Conservation (phyloP, 225 moss, liverwort and hornwort species). For the Bryoerythrophyllum caledonicum region DNA sequence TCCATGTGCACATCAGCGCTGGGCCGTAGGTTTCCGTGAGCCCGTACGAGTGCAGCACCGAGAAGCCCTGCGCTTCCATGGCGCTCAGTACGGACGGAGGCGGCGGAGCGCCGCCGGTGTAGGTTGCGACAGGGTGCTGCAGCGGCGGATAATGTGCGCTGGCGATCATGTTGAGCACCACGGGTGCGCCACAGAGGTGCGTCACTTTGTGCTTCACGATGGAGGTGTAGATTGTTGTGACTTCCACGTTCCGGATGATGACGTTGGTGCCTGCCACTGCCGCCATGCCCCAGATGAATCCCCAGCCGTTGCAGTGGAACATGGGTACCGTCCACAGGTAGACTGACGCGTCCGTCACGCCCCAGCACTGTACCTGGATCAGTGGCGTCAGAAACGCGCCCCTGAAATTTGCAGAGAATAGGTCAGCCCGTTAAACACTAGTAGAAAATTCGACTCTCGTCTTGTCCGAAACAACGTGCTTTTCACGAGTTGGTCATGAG, state of each 20-base stretch:
- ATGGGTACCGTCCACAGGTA: slow-evolving; percentile 81
- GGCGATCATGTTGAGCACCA: slow-evolving; percentile 70
- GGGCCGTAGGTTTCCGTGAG: slow-evolving; percentile 78
- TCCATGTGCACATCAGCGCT: slow-evolving; percentile 72
- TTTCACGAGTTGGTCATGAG: too few relatives aligned
- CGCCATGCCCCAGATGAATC: slow-evolving; percentile 75
- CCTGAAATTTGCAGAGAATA: slow-evolving; percentile 22
- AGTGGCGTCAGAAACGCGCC: slow-evolving; percentile 72
- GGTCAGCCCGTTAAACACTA: too few relatives aligned
- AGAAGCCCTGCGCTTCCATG: slow-evolving; percentile 72
- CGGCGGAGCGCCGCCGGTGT: slow-evolving; percentile 80
- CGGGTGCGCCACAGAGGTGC: slow-evolving; percentile 77
- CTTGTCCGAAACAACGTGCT: too few relatives aligned
- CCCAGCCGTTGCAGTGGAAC: slow-evolving; percentile 88
- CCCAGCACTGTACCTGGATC: slow-evolving; percentile 61
- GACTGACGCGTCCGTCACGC: slow-evolving; percentile 50
- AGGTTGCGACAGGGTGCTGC: slow-evolving; percentile 46
- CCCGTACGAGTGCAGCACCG: slow-evolving; percentile 69
- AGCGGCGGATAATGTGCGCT: slow-evolving; percentile 49
- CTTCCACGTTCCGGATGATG: slow-evolving; percentile 59
- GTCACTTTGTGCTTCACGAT: slow-evolving; percentile 60
- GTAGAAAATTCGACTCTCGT: too few relatives aligned
- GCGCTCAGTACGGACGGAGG: slow-evolving; percentile 63
- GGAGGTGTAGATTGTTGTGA: slow-evolving; percentile 45
- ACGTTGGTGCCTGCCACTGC: slow-evolving; percentile 68